Percentiles rank a stretch among this genome's conserved stretches.
Conservation (phyloP, 208 protist species). For the Blastocrithidia nonstop region DNA sequence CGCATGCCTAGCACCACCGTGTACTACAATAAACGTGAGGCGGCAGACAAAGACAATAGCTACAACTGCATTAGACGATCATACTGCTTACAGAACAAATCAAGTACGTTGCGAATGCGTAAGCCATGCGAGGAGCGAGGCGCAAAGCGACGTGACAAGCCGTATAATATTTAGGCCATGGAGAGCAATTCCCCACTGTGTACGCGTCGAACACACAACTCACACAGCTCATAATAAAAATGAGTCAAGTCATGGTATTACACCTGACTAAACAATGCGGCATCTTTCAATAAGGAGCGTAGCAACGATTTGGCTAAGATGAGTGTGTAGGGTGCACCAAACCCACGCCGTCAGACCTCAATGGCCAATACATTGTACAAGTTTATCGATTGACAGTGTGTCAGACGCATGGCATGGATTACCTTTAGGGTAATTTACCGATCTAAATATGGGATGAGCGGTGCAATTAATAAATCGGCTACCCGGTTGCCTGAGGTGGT, state of each 20-base stretch:
- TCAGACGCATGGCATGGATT: conserved; percentile 21
- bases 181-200: conserved; percentile 15
- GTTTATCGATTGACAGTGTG: conserved; percentile 18
- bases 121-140: conserved; percentile 15
- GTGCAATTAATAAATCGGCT: conserved; percentile 27
- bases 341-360: conserved; percentile 13
- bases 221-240: conserved; percentile 25
- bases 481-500: conserved; percentile 18
- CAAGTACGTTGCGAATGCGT: conserved; percentile 13
- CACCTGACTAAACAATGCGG: conserved; percentile 13
- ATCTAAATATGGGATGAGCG: conserved; percentile 29
- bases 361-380: conserved; percentile 19
- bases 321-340: conserved; percentile 15
- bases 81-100: conserved; percentile 29
- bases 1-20: conserved; percentile 64
- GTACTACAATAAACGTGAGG: conserved; percentile 32
- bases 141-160: conserved; percentile 19
- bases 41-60: conserved; percentile 8
- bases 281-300: conserved; percentile 18
- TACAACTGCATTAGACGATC: conserved; percentile 23
- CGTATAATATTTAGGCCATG: conserved; percentile 38
- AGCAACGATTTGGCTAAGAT: conserved; percentile 21
- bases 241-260: conserved; percentile 14
- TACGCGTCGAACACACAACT: conserved; percentile 15
- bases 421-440: conserved; percentile 17